Evolutionary conservation across 441 rosid species (phyloP).

Genomic region (Pelargonium citronellum): DNA sequence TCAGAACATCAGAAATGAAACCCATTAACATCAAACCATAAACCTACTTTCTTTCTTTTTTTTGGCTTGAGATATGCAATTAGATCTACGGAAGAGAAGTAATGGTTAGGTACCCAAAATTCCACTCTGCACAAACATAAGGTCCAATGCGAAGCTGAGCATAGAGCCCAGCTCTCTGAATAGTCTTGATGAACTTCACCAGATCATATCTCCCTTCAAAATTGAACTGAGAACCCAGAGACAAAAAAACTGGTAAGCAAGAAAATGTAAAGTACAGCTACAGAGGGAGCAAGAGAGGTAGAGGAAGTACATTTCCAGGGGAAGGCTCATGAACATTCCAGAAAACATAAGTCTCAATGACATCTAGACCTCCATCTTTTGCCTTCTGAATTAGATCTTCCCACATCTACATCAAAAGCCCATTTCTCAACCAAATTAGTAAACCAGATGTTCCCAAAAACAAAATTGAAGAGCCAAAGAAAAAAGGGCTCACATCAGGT

Average conservation of each 20-base stretch:
- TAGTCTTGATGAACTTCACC: conserved; percentile 26
- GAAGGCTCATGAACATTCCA: conserved; percentile 31
- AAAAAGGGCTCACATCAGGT: conserved; percentile 34
- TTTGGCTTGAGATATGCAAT: not conserved
- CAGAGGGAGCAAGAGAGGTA: not conserved
- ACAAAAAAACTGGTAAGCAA: not conserved
- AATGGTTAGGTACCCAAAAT: conserved; percentile 21
- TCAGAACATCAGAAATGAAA: not conserved
- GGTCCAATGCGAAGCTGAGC: conserved; percentile 30
- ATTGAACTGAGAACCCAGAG: conserved; percentile 17
- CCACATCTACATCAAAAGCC: conserved; percentile 21
- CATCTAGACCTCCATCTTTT: not conserved
- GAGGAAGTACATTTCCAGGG: conserved; percentile 21
- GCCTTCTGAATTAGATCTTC: conserved; percentile 3
- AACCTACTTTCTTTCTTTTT: not conserved
- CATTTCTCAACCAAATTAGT: not conserved
- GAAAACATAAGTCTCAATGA: conserved; percentile 26
- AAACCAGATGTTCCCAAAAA: not conserved
- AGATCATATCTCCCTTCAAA: conserved; percentile 18
- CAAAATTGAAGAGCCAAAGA: not conserved
- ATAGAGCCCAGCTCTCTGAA: conserved; percentile 28
- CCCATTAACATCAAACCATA: not conserved
- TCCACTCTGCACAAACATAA: conserved; percentile 30
- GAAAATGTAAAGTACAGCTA: conserved; percentile 2
- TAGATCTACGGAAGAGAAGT: conserved; percentile 9